A percentile compares a stretch with the other conserved stretches of the same genome.
Evolutionary conservation across 2,329 filamentous ascomycete species (phyloP).

Genomic region (Fusarium succisae): DNA sequence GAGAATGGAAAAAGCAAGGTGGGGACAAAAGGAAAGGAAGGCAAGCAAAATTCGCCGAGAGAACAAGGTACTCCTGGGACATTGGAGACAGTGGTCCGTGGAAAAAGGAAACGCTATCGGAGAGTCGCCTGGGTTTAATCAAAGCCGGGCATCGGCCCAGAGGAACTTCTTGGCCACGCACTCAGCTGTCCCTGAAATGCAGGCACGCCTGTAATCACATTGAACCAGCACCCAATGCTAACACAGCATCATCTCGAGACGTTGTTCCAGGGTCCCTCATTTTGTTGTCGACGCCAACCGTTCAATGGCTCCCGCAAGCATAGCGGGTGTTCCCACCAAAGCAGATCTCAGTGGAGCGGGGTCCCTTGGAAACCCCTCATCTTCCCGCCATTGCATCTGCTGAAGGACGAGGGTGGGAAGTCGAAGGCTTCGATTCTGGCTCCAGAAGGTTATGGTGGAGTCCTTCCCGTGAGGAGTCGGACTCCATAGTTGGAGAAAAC

Average conservation of each 20-base stretch:
- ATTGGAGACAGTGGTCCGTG: conserved; percentile 25
- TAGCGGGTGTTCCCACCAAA: conserved; percentile 41
- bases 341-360: conserved; percentile 43
- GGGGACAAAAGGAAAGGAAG: conserved; percentile 13
- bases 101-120: conserved; percentile 19
- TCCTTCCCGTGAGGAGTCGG: conserved; percentile 42
- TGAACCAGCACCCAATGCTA: neutral
- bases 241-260: conserved; percentile 1
- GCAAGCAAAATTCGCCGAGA: conserved; percentile 32
- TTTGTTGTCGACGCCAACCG: conserved; percentile 33
- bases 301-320: conserved; percentile 43
- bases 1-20: conserved; percentile 18
- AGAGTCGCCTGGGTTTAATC: conserved; percentile 16
- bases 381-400: conserved; percentile 43
- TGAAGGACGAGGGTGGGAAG: conserved; percentile 38
- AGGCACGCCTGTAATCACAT: conserved; percentile 19
- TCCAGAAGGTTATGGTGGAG: conserved; percentile 45
- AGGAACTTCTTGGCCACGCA: conserved; percentile 6
- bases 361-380: conserved; percentile 42
- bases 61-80: conserved; percentile 17
- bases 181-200: conserved; percentile 24
- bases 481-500: conserved; percentile 42
- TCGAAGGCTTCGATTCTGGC: conserved; percentile 43
- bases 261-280: conserved; percentile 35
- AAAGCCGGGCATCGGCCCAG: conserved; percentile 22